A percentile compares a stretch with the other conserved stretches of the same genome.
Conservation (phyloP, 441 rosid species). For the Croton setiger region DNA sequence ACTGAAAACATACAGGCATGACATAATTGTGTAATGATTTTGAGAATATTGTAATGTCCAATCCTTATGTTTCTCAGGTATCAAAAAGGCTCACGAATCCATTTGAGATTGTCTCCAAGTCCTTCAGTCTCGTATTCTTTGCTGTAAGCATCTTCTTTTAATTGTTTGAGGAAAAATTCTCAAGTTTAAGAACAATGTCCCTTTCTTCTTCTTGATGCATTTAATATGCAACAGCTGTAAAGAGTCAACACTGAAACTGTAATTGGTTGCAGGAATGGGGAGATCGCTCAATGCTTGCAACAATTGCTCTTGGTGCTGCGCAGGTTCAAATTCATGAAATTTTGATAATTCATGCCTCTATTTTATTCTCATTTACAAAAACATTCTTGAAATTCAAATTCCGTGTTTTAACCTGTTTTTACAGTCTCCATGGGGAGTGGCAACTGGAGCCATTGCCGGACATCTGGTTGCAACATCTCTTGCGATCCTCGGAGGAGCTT, state of each 20-base stretch:
- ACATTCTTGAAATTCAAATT: background rate
- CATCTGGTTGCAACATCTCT: constrained; percentile 81
- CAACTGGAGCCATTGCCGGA: constrained; percentile 94
- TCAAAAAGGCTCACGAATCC: constrained; percentile 81
- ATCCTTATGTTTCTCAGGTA: constrained; percentile 40
- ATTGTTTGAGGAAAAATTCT: constrained; percentile 1
- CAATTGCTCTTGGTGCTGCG: constrained; percentile 95
- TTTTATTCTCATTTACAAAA: background rate
- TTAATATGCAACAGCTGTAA: background rate
- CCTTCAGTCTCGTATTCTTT: constrained; percentile 93
- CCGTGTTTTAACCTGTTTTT: constrained; percentile 5
- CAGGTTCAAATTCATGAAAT: constrained; percentile 48
- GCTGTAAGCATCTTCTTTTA: constrained; percentile 60
- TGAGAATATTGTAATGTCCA: background rate
- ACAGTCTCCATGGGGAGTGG: constrained; percentile 96
- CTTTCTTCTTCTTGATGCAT: background rate
- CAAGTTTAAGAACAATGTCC: background rate
- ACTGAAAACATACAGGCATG: background rate
- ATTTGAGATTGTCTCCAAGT: constrained; percentile 82
- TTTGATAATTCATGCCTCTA: background rate
- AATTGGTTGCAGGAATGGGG: constrained; percentile 87
- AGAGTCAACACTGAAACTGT: background rate
- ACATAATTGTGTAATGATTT: background rate
- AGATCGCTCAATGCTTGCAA: constrained; percentile 99
- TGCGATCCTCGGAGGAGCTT: constrained; percentile 88